These are phyloP conservation scores for Trichosporon ovoides DNA, from an alignment of 1,284 basidiomycete species.

Conservation along the genomic window DNA sequence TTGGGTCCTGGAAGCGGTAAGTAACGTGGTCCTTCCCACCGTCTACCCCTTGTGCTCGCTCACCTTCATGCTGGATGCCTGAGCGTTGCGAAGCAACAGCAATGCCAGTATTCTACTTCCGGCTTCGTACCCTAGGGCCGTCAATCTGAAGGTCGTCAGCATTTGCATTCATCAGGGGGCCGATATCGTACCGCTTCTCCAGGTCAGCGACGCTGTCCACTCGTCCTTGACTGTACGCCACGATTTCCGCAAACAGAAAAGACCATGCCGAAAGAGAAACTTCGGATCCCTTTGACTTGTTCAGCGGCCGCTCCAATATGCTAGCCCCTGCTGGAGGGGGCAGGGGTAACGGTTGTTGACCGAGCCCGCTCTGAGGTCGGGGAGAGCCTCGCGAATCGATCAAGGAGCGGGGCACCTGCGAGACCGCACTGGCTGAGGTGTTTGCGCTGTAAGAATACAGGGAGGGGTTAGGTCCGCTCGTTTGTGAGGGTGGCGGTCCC, in stretches of 20 bases:
- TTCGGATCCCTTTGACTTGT: conserved; percentile 72
- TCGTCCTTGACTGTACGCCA: conserved; percentile 90
- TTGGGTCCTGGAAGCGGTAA: conserved; percentile 66
- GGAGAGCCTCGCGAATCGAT: conserved; percentile 12
- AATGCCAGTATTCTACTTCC: conserved; percentile 66
- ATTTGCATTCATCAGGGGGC: neutral
- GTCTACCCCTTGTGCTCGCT: conserved; percentile 51
- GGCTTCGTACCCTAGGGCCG: conserved; percentile 82
- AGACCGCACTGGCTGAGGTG: conserved; percentile 14
- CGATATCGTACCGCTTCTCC: conserved; percentile 61
- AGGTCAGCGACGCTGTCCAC: conserved; percentile 92
- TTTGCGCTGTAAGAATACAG: conserved; percentile 19
- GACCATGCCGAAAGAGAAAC: conserved; percentile 75
- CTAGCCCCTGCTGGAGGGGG: conserved; percentile 1
- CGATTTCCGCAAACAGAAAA: conserved; percentile 84
- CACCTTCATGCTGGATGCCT: conserved; percentile 48
- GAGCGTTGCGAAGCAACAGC: conserved; percentile 45
- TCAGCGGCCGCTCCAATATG: conserved; percentile 75
- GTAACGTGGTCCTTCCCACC: neutral
- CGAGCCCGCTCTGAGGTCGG: conserved; percentile 4
- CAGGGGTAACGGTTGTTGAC: neutral
- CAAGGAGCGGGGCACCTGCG: conserved; percentile 12
- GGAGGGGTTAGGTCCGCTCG: neutral
- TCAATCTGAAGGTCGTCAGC: conserved; percentile 58
- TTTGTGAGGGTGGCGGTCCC: neutral